Evolutionary conservation across 2,329 filamentous ascomycete species (phyloP).

Genomic region (Monascus ruber): DNA sequence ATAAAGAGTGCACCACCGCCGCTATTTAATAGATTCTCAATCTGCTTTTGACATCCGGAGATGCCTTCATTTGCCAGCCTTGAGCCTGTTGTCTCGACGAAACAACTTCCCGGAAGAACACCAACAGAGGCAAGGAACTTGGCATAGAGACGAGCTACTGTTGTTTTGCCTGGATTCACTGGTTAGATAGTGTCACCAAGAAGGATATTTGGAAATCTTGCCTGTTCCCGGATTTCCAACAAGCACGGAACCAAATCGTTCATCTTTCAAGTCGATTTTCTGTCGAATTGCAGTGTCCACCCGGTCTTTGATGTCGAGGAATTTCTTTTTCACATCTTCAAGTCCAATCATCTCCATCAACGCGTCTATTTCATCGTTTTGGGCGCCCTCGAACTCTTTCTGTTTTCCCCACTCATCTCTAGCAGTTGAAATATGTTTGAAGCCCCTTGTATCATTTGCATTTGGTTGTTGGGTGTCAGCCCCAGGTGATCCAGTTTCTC

Average conservation of each 20-base stretch:
- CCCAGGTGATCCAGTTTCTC: too few species aligned
- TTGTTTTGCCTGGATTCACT: conserved; percentile 51
- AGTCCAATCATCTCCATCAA: conserved; percentile 63
- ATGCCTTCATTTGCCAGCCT: conserved; percentile 54
- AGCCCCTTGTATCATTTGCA: background rate
- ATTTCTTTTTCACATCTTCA: conserved; percentile 54
- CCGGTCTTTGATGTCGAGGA: conserved; percentile 51
- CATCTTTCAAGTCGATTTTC: conserved; percentile 40
- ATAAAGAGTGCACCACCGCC: conserved; percentile 64
- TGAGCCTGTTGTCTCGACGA: conserved; percentile 59
- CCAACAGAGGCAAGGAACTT: conserved; percentile 52
- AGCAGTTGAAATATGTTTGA: conserved; percentile 17
- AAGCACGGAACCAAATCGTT: conserved; percentile 52
- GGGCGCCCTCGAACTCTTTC: conserved; percentile 42
- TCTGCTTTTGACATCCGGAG: conserved; percentile 42
- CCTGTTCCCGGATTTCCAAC: conserved; percentile 68
- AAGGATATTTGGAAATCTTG: conserved; percentile 15
- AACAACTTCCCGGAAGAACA: conserved; percentile 47
- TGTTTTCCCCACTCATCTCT: conserved; percentile 50
- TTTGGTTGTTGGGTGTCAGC: background rate
- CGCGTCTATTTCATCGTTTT: conserved; percentile 46
- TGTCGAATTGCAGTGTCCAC: conserved; percentile 53
- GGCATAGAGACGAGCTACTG: conserved; percentile 59
- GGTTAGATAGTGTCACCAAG: background rate
- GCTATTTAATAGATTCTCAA: conserved; percentile 44